Base-by-base conservation (phyloP, 2,329 filamentous ascomycete species). In the Nemania diffusa region DNA sequence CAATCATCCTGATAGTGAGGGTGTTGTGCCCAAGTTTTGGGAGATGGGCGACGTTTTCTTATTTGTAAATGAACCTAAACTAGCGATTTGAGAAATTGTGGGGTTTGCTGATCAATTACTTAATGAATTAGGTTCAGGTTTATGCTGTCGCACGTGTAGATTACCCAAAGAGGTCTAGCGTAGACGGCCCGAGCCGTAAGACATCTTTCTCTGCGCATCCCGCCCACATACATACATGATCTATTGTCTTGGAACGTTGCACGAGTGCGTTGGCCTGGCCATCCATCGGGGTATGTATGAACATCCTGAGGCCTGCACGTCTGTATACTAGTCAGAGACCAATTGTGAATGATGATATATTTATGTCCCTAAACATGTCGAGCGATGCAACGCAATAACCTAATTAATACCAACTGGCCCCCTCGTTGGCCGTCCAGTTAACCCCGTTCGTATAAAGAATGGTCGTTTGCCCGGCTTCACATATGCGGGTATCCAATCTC, bases 1-100 rank as follows among this genome's bases (percentile, higher is more conserved):
- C 40, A 44, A 44, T 44, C 40, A 44, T 44, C 40, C 40, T n/a
- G 40, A 44, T 44, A 17, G 40, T 44, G 40, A 7, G 40, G 40
- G 7, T 44, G 40, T 44, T 13, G 40, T 13, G 15, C 40, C 40
- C 40, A 44, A 8, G 40, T 44, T 44, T 15, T 44, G 5, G 40
- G 40, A 44, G 40, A 44, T 44, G 40, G 40, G 40, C 40, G 40
- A 44, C 40, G 40, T 44, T 44, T 15, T 44, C 40, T 44, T 44
- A 34, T 34, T 34, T 34, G 40, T 44, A 44, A 13, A 44, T 44
- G 40, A 44, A 44, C 40, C 40, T 44, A 44, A n/a, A 44, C 40
- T 44, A 44, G 40, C 5, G 40, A 44, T 44, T 44, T 44, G 40
- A 44, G 15, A 44, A 44, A 44, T 44, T 44, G 40, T 44, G 40